These are phyloP conservation scores for Agastache rugosa DNA, from an alignment of 257 asterid genomes.

Conservation along the genomic window DNA sequence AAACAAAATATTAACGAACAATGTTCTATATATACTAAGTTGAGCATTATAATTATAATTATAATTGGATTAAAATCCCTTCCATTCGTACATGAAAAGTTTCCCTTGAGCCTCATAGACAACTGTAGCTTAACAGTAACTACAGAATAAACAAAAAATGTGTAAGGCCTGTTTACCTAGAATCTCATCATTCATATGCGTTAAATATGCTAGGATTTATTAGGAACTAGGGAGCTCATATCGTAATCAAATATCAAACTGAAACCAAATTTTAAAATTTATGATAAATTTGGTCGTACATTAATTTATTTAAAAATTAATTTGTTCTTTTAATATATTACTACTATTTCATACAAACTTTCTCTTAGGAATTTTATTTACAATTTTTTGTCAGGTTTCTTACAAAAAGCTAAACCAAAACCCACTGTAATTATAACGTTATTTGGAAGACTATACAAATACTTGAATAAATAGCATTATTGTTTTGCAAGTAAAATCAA, in stretches of 20 bases:
- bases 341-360: no score
- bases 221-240: not conserved
- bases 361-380: not conserved
- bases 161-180: not conserved
- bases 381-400: not conserved
- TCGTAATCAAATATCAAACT: not conserved
- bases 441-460: not conserved
- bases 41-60: not conserved
- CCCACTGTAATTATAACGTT: not conserved
- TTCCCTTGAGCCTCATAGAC: not conserved
- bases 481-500: not conserved
- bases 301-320: not conserved
- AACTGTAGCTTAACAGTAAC: not conserved
- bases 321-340: not conserved
- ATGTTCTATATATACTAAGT: not conserved
- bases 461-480: not conserved
- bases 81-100: not conserved
- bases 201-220: not conserved
- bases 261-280: not conserved
- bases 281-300: not conserved
- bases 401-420: not conserved
- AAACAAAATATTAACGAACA: not conserved
- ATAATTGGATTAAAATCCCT: not conserved
- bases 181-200: not conserved
- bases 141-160: not conserved